Conservation (phyloP, 2,329 filamentous ascomycete genomes). For the Aspergillus viridinutans region DNA sequence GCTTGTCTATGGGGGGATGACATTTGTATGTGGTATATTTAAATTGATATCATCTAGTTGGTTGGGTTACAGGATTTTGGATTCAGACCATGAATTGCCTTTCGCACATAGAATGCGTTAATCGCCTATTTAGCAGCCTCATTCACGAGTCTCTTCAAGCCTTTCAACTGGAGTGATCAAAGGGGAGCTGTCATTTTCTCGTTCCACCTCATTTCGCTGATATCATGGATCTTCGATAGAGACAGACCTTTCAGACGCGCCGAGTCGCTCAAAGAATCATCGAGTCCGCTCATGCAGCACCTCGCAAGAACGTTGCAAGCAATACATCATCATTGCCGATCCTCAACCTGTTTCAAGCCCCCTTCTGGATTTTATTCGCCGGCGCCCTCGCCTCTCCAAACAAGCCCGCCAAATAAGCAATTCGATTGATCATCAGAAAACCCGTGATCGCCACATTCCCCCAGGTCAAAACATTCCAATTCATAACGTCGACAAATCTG, state of each 20-base stretch:
- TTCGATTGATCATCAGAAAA: conserved; percentile 55
- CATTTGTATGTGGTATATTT: not conserved
- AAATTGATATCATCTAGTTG: not conserved
- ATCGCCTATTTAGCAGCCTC: not conserved
- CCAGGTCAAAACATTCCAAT: conserved; percentile 69
- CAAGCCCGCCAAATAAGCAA: conserved; percentile 55
- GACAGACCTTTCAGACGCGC: not conserved
- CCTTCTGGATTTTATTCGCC: conserved; percentile 25
- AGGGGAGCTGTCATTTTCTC: not conserved
- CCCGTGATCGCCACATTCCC: conserved; percentile 66
- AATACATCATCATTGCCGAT: not conserved
- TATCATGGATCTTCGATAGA: not conserved
- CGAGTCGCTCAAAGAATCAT: not conserved
- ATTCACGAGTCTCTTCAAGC: not conserved
- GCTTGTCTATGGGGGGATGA: not conserved
- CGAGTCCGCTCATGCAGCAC: not conserved
- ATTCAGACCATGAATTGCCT: not conserved
- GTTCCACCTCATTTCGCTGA: not conserved
- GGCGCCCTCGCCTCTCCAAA: conserved; percentile 48
- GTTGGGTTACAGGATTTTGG: not conserved
- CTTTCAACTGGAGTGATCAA: not conserved
- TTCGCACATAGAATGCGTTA: not conserved
- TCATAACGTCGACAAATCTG: conserved; percentile 48
- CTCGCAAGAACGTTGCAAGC: not conserved
- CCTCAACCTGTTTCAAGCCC: conserved; percentile 30